A percentile compares a stretch with the other conserved stretches of the same genome.
phyloP scores from a whole-genome alignment of 768 basidiomycete genomes.

The Lactarius psammicola region DNA sequence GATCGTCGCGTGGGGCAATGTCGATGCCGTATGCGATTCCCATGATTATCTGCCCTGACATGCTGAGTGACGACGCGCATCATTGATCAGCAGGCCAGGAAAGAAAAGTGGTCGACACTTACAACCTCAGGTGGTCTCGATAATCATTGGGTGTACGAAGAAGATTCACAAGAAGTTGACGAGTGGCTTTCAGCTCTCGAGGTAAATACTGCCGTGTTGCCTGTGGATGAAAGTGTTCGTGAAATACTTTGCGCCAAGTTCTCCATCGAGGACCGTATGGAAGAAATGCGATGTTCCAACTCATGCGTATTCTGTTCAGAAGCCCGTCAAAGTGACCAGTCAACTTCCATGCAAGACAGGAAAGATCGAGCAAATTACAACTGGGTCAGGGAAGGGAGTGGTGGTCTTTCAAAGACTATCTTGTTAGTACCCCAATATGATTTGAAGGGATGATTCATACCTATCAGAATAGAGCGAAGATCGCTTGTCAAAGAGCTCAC shows the following conservation, averaged over 20 bases:
- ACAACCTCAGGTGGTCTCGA: slow-evolving; percentile 10
- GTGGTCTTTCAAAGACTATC: too few relatives aligned
- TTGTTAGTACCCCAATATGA: not conserved
- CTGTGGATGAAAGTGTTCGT: slow-evolving; percentile 12
- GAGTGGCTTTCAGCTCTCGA: slow-evolving; percentile 2
- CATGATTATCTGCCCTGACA: slow-evolving; percentile 30
- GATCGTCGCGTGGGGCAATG: slow-evolving; percentile 13
- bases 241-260: slow-evolving; percentile 18
- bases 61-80: not conserved
- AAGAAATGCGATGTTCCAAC: not conserved
- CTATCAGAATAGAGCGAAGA: slow-evolving; percentile 18
- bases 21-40: slow-evolving; percentile 31
- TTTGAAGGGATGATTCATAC: not conserved
- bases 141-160: slow-evolving; percentile 8
- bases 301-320: too few relatives aligned
- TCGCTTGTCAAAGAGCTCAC: slow-evolving; percentile 7
- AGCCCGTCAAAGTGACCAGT: too few relatives aligned
- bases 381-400: too few relatives aligned
- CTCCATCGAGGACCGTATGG: slow-evolving; percentile 10
- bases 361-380: too few relatives aligned
- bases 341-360: too few relatives aligned
- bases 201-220: slow-evolving; percentile 3
- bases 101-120: not conserved
- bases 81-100: too few relatives aligned
- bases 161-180: not conserved